Evolutionary conservation across 106 monocot species (phyloP), one percentile per base, ranked within the genome.

Genomic region (Allium fistulosum): DNA sequence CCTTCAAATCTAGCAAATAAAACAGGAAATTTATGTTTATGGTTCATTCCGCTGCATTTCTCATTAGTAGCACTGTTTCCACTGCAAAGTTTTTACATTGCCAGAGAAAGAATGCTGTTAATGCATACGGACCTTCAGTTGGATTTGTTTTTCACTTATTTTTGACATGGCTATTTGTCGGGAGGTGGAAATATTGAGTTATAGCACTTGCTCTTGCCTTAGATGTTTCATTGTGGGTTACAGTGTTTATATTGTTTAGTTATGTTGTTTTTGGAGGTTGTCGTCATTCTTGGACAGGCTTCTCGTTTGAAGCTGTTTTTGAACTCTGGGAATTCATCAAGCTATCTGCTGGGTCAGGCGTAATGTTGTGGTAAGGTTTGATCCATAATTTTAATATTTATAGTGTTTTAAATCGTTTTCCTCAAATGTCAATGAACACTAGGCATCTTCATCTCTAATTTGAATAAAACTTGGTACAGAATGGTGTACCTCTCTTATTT

Each of bases 281-380:
- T 48, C 59, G 59, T 37, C 12, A 51, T 17, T 67, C 71, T 13
- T 80, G 80, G 80, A 71, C 50, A 9, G 80, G 75, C 2, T 71
- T 80, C 66, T 71, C 75, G 0, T 57, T n/a, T n/a, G n/a, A n/a
- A n/a, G n/a, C n/a, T n/a, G n/a, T n/a, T n/a, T n/a, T n/a, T n/a
- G n/a, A n/a, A 16, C 70, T 80, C 0, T 75, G 75, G 66, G 69
- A 71, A 46, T 70, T 75, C 57, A 58, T 71, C 13, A 75, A 65
- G 60, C 65, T 80, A 37, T 75, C 80, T 1, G 18, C 69, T 7
- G 71, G 75, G 13, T 75, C 80, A 6, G 80, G 71, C 2, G 58
- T 75, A 18, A 80, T 80, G 80, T 58, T 80, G 12, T 80, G 80
- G 80, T 80, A 70, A n/a, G n/a, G n/a, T n/a, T n/a, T n/a, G n/a